Conservation (phyloP, 1,284 basidiomycete genomes). For the Macrocystidia cucumis region DNA sequence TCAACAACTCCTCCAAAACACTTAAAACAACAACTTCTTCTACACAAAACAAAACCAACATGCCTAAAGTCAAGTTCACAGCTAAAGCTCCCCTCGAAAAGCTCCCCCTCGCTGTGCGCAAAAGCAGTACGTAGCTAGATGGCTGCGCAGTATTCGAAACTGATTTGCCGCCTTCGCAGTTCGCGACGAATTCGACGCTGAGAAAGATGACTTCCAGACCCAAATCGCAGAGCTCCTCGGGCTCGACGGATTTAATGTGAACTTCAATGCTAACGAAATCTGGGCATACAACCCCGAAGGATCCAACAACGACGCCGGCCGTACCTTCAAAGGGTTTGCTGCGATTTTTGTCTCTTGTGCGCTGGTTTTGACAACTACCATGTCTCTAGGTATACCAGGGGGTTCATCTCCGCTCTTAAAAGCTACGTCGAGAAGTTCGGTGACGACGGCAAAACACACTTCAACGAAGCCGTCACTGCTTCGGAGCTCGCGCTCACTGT, state of each 20-base stretch:
- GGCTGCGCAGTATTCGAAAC: too few species aligned
- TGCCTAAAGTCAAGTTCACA: background rate
- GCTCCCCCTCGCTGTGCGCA: background rate
- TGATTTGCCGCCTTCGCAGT: background rate
- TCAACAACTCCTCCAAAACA: too few species aligned
- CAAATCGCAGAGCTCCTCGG: background rate
- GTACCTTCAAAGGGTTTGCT: background rate
- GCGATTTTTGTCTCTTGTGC: too few species aligned
- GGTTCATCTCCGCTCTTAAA: slow-evolving; percentile 20
- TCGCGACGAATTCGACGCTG: background rate
- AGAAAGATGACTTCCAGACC: background rate
- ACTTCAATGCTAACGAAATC: background rate
- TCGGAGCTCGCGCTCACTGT: slow-evolving; percentile 21
- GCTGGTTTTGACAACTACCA: too few species aligned
- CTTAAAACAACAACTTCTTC: too few species aligned
- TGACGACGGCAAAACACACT: slow-evolving; percentile 23
- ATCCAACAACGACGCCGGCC: background rate
- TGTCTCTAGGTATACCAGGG: slow-evolving; percentile 21
- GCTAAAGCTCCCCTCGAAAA: background rate
- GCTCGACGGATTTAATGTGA: background rate
- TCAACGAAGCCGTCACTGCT: slow-evolving; percentile 25
- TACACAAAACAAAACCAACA: too few species aligned
- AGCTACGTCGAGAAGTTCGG: slow-evolving; percentile 19
- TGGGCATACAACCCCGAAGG: background rate
- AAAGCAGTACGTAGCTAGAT: background rate